phyloP scores from a whole-genome alignment of 345 rosid species.

The Geranium rotundifolium region DNA sequence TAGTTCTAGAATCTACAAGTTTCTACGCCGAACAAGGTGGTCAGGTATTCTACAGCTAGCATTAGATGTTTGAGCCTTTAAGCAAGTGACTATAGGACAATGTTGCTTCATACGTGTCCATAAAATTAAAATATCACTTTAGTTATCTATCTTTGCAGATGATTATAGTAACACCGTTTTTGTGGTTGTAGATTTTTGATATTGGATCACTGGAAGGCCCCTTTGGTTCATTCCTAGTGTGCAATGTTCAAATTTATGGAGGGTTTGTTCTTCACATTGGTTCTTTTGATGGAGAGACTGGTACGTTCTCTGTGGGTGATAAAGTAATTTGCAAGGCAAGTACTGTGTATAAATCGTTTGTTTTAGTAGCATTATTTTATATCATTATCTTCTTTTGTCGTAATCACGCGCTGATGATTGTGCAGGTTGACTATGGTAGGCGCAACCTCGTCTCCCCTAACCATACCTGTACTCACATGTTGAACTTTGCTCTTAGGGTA shows the following conservation, averaged over 20 bases:
- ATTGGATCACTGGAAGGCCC: slow-evolving; percentile 66
- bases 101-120: no score
- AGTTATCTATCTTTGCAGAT: no score
- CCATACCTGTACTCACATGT: slow-evolving; percentile 95
- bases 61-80: no score
- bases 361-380: background rate
- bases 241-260: slow-evolving; percentile 78
- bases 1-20: slow-evolving; percentile 67
- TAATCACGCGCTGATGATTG: background rate
- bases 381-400: background rate
- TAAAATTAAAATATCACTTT: no score
- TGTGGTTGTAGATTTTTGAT: slow-evolving; percentile 53
- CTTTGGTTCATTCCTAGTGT: slow-evolving; percentile 62
- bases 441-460: slow-evolving; percentile 87
- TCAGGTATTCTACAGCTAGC: slow-evolving; percentile 42
- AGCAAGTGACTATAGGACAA: no score
- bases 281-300: slow-evolving; percentile 30
- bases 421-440: slow-evolving; percentile 85
- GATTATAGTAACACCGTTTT: background rate
- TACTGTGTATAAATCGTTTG: background rate
- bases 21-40: slow-evolving; percentile 99
- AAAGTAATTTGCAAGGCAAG: slow-evolving; percentile 73
- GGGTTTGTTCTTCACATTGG: slow-evolving; percentile 93
- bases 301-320: slow-evolving; percentile 51
- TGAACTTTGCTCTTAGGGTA: slow-evolving; percentile 94